phyloP scores from a whole-genome alignment of 441 rosid species.

The Raphanus hybrid region DNA sequence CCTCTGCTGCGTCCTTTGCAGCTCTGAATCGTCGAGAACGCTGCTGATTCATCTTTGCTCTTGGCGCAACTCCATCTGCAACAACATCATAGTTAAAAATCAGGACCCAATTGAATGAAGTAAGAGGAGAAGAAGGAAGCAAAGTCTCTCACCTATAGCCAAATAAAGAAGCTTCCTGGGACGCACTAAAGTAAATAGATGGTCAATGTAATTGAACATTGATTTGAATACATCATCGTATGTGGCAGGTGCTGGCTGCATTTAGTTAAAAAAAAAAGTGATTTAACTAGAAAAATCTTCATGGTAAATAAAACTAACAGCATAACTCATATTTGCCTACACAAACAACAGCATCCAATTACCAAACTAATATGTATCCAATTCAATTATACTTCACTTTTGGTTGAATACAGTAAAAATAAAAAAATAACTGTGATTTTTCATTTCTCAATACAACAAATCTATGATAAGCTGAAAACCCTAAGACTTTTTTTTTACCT shows the following conservation, averaged over 20 bases:
- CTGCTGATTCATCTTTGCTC: constrained; percentile 99
- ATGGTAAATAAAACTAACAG: neutral
- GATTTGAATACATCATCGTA: constrained; percentile 88
- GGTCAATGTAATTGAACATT: constrained; percentile 89
- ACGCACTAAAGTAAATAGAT: constrained; percentile 83
- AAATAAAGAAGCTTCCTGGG: constrained; percentile 92
- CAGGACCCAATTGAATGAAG: neutral
- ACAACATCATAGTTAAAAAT: constrained; percentile 11
- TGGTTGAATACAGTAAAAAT: neutral
- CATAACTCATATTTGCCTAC: neutral
- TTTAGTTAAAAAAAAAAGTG: constrained; percentile 11
- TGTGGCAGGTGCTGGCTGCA: constrained; percentile 89
- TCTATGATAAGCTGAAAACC: neutral
- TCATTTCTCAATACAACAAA: constrained; percentile 18
- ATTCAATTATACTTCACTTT: neutral
- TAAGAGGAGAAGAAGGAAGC: constrained; percentile 11
- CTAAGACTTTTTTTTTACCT: constrained; percentile 48
- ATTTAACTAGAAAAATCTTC: neutral
- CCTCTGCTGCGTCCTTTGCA: constrained; percentile 96
- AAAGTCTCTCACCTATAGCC: constrained; percentile 79
- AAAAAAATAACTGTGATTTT: neutral
- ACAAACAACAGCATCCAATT: constrained; percentile 4
- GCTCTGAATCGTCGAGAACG: constrained; percentile 94
- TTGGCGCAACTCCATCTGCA: constrained; percentile 97
- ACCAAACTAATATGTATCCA: neutral